A percentile compares a stretch with the other conserved stretches of the same genome.
Evolutionary conservation across 2,329 filamentous ascomycete species (phyloP).

Genomic region (Diaporthe sp.): DNA sequence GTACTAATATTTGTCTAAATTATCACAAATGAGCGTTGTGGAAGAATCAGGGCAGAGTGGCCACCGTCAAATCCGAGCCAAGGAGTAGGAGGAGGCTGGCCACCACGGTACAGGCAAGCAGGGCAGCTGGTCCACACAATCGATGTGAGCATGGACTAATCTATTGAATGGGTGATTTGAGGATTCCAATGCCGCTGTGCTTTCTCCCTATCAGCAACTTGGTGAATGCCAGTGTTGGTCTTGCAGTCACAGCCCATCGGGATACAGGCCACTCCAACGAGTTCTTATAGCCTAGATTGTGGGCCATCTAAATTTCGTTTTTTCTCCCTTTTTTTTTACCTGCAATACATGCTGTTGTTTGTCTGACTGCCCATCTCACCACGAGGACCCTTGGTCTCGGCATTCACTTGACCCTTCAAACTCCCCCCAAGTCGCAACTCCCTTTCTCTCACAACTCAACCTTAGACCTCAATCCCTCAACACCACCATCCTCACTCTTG

Average conservation of each 20-base stretch:
- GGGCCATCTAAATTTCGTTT: background rate
- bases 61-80: background rate
- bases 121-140: background rate
- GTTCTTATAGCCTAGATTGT: background rate
- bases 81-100: background rate
- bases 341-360: background rate
- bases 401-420: background rate
- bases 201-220: no score
- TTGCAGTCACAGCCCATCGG: background rate
- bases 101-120: background rate
- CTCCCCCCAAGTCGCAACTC: background rate
- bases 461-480: background rate
- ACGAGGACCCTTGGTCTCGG: background rate
- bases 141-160: accelerated
- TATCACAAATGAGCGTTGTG: accelerated
- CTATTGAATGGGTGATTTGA: background rate
- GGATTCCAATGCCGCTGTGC: background rate
- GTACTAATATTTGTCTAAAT: background rate
- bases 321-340: background rate
- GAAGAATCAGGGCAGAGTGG: background rate
- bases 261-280: background rate
- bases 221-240: background rate
- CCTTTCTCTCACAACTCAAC: background rate
- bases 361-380: background rate
- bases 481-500: background rate